A percentile compares a stretch with the other conserved stretches of the same genome.
These are phyloP conservation scores for Tothia fuscella DNA, from an alignment of 2,329 filamentous ascomycete species.

Conservation along the genomic window DNA sequence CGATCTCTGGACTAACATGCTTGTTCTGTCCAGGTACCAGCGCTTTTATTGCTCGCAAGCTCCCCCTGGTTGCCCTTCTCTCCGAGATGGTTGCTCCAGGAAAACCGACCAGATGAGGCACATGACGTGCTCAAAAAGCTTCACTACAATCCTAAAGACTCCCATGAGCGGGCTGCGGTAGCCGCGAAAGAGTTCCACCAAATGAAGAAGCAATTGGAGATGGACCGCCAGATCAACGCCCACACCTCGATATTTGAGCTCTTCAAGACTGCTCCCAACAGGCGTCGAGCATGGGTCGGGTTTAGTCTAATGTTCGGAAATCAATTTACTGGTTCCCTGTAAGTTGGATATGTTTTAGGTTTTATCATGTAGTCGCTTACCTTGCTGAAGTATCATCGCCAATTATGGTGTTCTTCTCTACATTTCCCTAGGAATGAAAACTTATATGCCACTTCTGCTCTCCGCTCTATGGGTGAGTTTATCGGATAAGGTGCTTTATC, in stretches of 20 bases:
- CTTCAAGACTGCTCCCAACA: conserved; percentile 30
- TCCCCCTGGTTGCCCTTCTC: conserved; percentile 29
- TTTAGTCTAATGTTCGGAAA: conserved; percentile 30
- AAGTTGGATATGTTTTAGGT: background rate
- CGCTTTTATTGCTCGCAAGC: conserved; percentile 28
- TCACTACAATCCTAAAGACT: conserved; percentile 29
- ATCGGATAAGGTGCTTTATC: no score
- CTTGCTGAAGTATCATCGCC: conserved; percentile 13
- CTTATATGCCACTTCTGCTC: conserved; percentile 31
- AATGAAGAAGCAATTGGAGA: conserved; percentile 33
- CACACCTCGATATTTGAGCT: conserved; percentile 28
- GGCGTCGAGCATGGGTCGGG: conserved; percentile 28
- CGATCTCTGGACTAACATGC: no score
- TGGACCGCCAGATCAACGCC: conserved; percentile 24
- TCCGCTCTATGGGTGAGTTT: conserved; percentile 21
- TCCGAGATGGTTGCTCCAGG: conserved; percentile 33
- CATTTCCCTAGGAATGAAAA: conserved; percentile 24
- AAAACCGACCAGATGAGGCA: conserved; percentile 30
- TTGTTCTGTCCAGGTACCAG: no score
- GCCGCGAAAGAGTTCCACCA: conserved; percentile 31
- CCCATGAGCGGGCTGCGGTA: conserved; percentile 25
- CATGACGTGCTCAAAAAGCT: conserved; percentile 30
- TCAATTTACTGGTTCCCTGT: conserved; percentile 22
- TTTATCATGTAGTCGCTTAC: background rate
- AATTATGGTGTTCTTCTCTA: conserved; percentile 26